Evolutionary conservation across 1,284 basidiomycete species (phyloP).

Genomic region (Cryptococcus sp.): DNA sequence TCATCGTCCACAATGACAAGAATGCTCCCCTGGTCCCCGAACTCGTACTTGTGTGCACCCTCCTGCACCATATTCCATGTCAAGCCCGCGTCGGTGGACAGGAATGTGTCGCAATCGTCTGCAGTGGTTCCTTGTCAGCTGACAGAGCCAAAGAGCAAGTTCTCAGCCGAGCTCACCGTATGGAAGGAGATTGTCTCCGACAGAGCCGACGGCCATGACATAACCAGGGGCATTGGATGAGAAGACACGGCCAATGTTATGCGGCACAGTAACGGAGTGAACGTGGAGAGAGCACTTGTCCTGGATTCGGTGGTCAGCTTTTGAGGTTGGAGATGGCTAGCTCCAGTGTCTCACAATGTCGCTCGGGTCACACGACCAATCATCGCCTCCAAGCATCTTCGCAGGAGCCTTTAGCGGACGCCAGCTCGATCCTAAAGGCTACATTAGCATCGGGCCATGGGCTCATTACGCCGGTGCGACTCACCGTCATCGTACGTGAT

Average conservation of each 20-base stretch:
- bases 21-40: conserved; percentile 83
- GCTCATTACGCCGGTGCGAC: conserved; percentile 16
- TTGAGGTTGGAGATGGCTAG: background rate
- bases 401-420: conserved; percentile 63
- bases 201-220: conserved; percentile 89
- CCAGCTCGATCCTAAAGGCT: conserved; percentile 66
- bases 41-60: conserved; percentile 90
- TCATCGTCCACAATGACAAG: conserved; percentile 86
- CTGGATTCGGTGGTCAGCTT: conserved; percentile 4
- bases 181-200: conserved; percentile 66
- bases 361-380: conserved; percentile 61
- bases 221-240: conserved; percentile 91
- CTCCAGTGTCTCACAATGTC: conserved; percentile 47
- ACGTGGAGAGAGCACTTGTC: conserved; percentile 78
- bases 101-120: conserved; percentile 85
- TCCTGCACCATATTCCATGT: conserved; percentile 75
- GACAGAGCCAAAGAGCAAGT: background rate
- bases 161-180: conserved; percentile 55
- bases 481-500: conserved; percentile 90
- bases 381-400: conserved; percentile 60
- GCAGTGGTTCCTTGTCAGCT: background rate
- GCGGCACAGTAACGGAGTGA: conserved; percentile 83
- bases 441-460: background rate
- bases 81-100: conserved; percentile 84
- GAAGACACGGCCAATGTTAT: conserved; percentile 91